Conservation (phyloP, 345 rosid genomes). For the Mercurialis annua region DNA sequence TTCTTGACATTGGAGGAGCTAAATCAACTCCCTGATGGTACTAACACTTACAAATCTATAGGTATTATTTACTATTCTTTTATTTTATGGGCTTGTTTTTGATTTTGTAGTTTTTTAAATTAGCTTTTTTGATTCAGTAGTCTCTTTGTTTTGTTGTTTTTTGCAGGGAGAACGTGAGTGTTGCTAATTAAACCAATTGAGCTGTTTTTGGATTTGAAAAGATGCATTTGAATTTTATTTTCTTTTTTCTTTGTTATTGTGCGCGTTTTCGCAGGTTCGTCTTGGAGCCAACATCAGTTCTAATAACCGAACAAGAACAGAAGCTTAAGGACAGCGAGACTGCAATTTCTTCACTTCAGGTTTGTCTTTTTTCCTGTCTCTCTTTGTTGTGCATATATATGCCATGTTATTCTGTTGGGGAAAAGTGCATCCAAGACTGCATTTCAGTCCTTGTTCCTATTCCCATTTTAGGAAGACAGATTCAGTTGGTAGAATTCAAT, state of each 20-base stretch:
- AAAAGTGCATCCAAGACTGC: neutral
- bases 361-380: slow-evolving; percentile 18
- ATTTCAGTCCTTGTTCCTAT: neutral
- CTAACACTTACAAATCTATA: slow-evolving; percentile 85
- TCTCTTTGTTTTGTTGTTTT: slow-evolving; percentile 20
- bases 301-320: slow-evolving; percentile 74
- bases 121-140: neutral
- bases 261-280: slow-evolving; percentile 57
- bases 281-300: slow-evolving; percentile 64
- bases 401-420: neutral
- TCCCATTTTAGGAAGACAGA: too few species aligned
- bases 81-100: neutral
- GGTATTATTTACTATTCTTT: slow-evolving; percentile 30
- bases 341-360: slow-evolving; percentile 74
- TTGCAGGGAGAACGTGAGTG: slow-evolving; percentile 98
- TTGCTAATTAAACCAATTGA: neutral
- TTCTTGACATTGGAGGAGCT: slow-evolving; percentile 91
- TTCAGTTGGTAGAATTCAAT: too few species aligned
- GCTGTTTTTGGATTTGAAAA: slow-evolving; percentile 5
- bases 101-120: slow-evolving; percentile 6
- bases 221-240: slow-evolving; percentile 4
- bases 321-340: slow-evolving; percentile 84
- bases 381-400: neutral
- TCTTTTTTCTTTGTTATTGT: slow-evolving; percentile 13
- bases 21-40: slow-evolving; percentile 61